Evolutionary conservation across 2,329 filamentous ascomycete species (phyloP), one percentile per base, ranked within the genome.

Genomic region (Zopfia rhizophila): DNA sequence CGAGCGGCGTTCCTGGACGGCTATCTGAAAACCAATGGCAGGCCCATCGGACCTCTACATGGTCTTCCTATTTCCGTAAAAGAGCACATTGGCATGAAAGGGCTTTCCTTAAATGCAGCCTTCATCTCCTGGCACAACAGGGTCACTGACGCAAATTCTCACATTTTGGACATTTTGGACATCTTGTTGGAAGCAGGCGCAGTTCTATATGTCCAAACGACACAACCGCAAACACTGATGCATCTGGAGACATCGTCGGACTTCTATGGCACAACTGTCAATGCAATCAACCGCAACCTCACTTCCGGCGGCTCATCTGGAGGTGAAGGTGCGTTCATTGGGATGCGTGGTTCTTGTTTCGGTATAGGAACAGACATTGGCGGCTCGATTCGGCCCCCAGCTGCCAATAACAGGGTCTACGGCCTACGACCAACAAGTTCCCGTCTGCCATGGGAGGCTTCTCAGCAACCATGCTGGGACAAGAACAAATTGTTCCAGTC

Each of bases 311-410:
- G 81, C 2, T 78, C 74, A 2, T 80, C 78, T 3, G 82, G 82
- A 24, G 82, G 82, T 38, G 82, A 85, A 60, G 81, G 81, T 2
- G 80, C 82, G 0, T 61, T 84, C 7, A 37, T 82, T 5, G 82
- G 74, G 0, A 62, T 83, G 17, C 65, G 76, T 10, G 81, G 81
- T 8, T 79, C 75, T 19, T 73, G 72, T 57, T 65, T 84, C 12
- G 81, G 81, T 1, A 79, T 84, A 47, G 82, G 82, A 0, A 83
- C 80, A 4, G 82, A 84, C 51, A 71, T 75, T 41, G 81, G 80
- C 3, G 82, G 82, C 5, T 78, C 73, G 13, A 76, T 83, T 18
- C 72, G 82, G 3, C 78, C 81, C 14, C 82, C 82, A 4, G 75
- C 81, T n/a, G 80, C 73, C 0, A 83, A 82, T 65, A 82, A 82